phyloP scores from a whole-genome alignment of 2,329 filamentous ascomycete species.

The Tympanopsis confertula region DNA sequence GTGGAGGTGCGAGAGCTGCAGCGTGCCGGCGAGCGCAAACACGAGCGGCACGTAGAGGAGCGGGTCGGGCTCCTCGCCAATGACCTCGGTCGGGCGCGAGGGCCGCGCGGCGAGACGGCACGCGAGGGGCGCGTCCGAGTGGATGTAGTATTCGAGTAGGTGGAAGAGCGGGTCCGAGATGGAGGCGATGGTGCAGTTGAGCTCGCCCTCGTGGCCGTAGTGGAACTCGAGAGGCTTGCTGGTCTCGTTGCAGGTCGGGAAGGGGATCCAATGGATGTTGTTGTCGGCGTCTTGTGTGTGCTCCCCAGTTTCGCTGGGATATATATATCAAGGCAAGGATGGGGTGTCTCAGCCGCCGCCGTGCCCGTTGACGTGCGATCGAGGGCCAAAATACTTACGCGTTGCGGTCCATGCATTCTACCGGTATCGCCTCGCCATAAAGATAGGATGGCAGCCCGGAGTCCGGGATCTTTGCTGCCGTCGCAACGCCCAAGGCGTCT shows the following conservation, averaged over 20 bases:
- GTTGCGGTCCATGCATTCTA: slow-evolving; percentile 65
- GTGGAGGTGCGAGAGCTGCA: slow-evolving; percentile 83
- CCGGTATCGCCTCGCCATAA: slow-evolving; percentile 54
- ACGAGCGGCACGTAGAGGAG: slow-evolving; percentile 71
- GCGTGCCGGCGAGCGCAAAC: slow-evolving; percentile 76
- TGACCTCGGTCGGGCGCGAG: slow-evolving; percentile 36
- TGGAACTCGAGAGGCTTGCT: slow-evolving; percentile 67
- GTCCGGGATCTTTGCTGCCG: background rate
- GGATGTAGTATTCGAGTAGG: slow-evolving; percentile 91
- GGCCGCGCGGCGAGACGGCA: slow-evolving; percentile 82
- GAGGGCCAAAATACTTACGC: slow-evolving; percentile 35
- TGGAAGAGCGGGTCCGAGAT: slow-evolving; percentile 74
- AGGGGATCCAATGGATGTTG: slow-evolving; percentile 84
- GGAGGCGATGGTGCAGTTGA: slow-evolving; percentile 74
- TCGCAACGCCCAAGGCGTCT: background rate
- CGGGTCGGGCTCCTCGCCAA: slow-evolving; percentile 35
- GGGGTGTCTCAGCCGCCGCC: slow-evolving; percentile 1
- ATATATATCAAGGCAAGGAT: background rate
- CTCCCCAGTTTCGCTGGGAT: slow-evolving; percentile 68
- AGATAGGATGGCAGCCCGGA: slow-evolving; percentile 42
- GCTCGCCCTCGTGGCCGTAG: slow-evolving; percentile 72
- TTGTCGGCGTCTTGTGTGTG: slow-evolving; percentile 73
- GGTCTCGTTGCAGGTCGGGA: slow-evolving; percentile 84
- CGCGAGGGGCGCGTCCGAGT: slow-evolving; percentile 84
- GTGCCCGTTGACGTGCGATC: background rate